phyloP scores from a whole-genome alignment of 345 rosid species.

The Eucalyptus coolabah region DNA sequence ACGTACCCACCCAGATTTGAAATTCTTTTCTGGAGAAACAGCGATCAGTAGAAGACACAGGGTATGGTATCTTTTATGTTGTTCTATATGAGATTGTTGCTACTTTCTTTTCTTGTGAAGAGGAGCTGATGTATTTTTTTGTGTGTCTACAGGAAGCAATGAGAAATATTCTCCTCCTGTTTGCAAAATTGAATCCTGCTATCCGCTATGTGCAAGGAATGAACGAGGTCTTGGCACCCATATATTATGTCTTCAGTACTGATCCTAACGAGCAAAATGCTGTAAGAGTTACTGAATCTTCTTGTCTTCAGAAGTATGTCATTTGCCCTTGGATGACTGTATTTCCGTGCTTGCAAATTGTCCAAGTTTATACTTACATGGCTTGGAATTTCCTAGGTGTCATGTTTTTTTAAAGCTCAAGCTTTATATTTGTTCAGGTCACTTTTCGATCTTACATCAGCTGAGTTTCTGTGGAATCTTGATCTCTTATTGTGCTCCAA shows the following conservation, averaged over 20 bases:
- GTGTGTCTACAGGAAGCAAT: constrained; percentile 38
- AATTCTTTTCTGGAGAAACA: constrained; percentile 53
- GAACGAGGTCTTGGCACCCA: constrained; percentile 75
- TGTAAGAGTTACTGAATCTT: constrained; percentile 19
- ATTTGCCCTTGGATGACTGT: background rate
- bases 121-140: background rate
- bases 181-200: constrained; percentile 66
- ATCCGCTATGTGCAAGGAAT: constrained; percentile 75
- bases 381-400: background rate
- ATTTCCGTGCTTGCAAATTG: background rate
- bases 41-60: constrained; percentile 41
- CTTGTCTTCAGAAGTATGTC: background rate
- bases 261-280: constrained; percentile 42
- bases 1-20: constrained; percentile 64
- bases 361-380: background rate
- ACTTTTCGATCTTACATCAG: background rate
- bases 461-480: background rate
- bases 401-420: background rate
- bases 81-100: background rate
- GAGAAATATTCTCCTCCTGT: constrained; percentile 57
- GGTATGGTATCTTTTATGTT: constrained; percentile 9
- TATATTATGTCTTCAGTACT: constrained; percentile 46
- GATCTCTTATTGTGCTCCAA: background rate
- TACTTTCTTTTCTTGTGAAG: background rate
- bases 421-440: background rate